These are phyloP conservation scores for Nicotiana rustica DNA, from an alignment of 305 asterid species.

Conservation along the genomic window DNA sequence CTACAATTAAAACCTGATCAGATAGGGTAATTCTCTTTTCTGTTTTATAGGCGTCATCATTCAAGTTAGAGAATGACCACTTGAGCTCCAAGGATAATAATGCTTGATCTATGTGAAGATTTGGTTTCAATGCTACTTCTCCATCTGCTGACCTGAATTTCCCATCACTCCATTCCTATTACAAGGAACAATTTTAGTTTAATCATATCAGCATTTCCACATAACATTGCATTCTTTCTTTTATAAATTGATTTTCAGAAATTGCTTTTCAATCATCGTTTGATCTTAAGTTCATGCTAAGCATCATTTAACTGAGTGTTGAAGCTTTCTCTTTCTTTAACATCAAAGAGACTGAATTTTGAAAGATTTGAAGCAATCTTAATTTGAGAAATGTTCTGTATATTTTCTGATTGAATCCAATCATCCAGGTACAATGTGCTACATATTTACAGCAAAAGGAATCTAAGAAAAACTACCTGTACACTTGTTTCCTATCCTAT, in stretches of 20 bases:
- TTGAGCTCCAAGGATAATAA: conserved; percentile 56
- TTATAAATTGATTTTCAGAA: neutral
- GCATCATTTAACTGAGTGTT: neutral
- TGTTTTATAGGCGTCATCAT: neutral
- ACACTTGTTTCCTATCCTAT: no score
- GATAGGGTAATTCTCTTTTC: conserved; percentile 43
- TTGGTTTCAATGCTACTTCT: conserved; percentile 44
- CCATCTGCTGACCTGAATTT: conserved; percentile 46
- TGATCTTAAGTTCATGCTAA: neutral
- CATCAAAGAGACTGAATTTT: neutral
- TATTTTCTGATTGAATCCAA: no score
- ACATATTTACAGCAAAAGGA: no score
- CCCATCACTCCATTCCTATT: conserved; percentile 46
- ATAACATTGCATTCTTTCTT: neutral
- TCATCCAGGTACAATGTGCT: no score
- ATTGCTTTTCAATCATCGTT: neutral
- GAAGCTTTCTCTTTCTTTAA: no score
- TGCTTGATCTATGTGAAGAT: conserved; percentile 42
- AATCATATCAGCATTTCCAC: neutral
- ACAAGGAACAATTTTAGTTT: neutral
- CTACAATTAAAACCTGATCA: conserved; percentile 53
- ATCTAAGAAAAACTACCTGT: no score
- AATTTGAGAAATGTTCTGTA: no score
- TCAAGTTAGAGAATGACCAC: conserved; percentile 45
- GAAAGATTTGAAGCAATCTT: no score